Conservation (phyloP, 2,329 filamentous ascomycete genomes). For the Lojkania enalia region DNA sequence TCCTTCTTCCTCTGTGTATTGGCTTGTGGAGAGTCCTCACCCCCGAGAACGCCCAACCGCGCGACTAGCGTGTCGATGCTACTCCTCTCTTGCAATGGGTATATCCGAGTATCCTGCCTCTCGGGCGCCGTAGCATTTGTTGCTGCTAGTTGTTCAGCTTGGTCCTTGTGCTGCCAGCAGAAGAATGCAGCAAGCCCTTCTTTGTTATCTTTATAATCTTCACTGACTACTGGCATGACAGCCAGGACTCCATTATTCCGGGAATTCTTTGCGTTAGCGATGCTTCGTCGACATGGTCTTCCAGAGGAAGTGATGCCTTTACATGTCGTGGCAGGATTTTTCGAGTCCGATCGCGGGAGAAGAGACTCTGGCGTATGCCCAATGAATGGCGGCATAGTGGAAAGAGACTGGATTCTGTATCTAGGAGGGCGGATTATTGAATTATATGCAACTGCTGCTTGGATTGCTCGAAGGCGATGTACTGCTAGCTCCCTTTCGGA, state of each 20-base stretch:
- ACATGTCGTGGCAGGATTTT: constrained; percentile 81
- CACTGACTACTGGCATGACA: constrained; percentile 43
- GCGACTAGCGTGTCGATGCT: constrained; percentile 89
- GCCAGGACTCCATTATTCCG: constrained; percentile 46
- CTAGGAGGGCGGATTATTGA: constrained; percentile 5
- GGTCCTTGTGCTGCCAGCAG: constrained; percentile 95
- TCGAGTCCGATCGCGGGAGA: constrained; percentile 79
- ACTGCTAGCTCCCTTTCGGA: neutral
- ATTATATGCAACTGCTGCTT: constrained; percentile 1
- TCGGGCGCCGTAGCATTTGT: constrained; percentile 19
- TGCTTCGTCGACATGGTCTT: constrained; percentile 76
- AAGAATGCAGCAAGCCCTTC: constrained; percentile 67
- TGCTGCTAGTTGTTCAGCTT: constrained; percentile 60
- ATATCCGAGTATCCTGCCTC: constrained; percentile 48
- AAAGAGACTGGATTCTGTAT: neutral
- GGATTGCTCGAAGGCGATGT: neutral
- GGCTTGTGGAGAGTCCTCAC: constrained; percentile 50
- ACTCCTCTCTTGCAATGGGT: constrained; percentile 65
- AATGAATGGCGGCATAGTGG: constrained; percentile 32
- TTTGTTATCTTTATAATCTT: constrained; percentile 55
- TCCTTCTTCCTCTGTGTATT: constrained; percentile 39
- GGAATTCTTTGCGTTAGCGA: constrained; percentile 55
- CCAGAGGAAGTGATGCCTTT: constrained; percentile 82
- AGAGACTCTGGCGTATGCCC: constrained; percentile 74
- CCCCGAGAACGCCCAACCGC: constrained; percentile 72